Base-by-base conservation (phyloP, 768 basidiomycete genomes). In the Fomitopsis pulvina region DNA sequence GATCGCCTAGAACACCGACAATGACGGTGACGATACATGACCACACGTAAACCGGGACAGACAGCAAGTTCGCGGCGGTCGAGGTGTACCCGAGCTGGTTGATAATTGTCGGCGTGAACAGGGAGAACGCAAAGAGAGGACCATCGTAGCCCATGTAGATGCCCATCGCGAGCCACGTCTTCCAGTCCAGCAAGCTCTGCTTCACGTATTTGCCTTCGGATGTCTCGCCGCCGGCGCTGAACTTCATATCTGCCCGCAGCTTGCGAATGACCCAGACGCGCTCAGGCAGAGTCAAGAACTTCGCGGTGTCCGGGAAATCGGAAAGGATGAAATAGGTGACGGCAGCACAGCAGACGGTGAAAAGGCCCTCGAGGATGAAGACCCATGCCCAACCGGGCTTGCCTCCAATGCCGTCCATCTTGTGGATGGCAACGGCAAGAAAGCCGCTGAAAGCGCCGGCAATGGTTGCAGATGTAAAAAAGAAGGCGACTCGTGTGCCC, bases 391-490 rank as follows among this genome's bases (percentile, higher is more conserved):
- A 82, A 10, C 74, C 81, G 37, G 79, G 67, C 57, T 73, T 78
- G 32, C 80, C 80, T 1, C 77, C 84, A 30, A 85, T 57, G 8
- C 84, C 84, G 57, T 84, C 68, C 83, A 87, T 83, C 29, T 85
- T 83, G 3, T 74, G 73, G 30, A 87, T 86, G 1, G 78, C 83
- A 22, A 76, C 78, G 16, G 84, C 81, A 29, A 86, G 67, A 9
- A 82, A 72, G 24, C 83, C 83, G 57, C 84, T 81, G 64, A 87
- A 87, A 12, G 83, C 85, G 21, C 88, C 89, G 4, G 87, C 80
- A 25, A 85, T 72, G 0, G 88, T 90, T 1, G 87, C 86, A 25
- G 87, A 84, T 2, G 83, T 81, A 66, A 89, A 90, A 69, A 92
- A 92, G 14, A 83, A 52, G 0, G 87, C 85, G 21, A 85, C 69